Base-by-base conservation (phyloP, 129 eudicot genomes). In the Tanacetum coccineum region DNA sequence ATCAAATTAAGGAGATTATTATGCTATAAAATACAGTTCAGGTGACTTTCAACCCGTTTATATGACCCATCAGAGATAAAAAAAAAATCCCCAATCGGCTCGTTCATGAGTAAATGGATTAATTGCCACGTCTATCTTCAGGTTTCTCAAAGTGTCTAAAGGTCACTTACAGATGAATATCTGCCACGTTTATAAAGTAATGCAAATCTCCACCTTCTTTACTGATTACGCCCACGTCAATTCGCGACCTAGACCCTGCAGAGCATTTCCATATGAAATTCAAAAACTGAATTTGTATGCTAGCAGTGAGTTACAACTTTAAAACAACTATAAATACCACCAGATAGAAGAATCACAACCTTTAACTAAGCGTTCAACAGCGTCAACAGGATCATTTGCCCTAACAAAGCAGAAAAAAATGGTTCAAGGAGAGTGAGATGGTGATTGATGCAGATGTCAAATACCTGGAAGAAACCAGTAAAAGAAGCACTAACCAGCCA, bases 121-220 rank as follows among this genome's bases (percentile, higher is more conserved):
- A 28, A 50, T 9, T 28, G 18, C 32, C 18, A 67, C 50, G 19
- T 30, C 71, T 15, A 50, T 44, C 30, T 19, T 49, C 61, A 70
- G 18, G 13, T 18, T 36, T 14, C 17, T 25, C 18, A 36, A 6
- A 28, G 26, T 56, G 32, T 67, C 15, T 14, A 17, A 66, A 53
- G 77, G 78, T 20, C 61, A 61, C 99, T 93, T 81, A 89, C 99
- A 93, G 71, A 83, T 93, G 95, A 79, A 93, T 70, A 78, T 93
- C 98, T 2, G 99, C 99, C 54, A 88, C 95, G 81, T 93, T 93
- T 79, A 84, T 81, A 64, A 93, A 93, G 62, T 89, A 86, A 76
- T 93, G 99, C 53, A 87, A 81, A 76, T 93, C 93, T 74, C 80
- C 83, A 68, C 78, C 74, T 48, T 82, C 93, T 76, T 76, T 78